These are phyloP conservation scores for Sextonia rubra DNA, from an alignment of 164 flowering plant genomes.

Conservation along the genomic window DNA sequence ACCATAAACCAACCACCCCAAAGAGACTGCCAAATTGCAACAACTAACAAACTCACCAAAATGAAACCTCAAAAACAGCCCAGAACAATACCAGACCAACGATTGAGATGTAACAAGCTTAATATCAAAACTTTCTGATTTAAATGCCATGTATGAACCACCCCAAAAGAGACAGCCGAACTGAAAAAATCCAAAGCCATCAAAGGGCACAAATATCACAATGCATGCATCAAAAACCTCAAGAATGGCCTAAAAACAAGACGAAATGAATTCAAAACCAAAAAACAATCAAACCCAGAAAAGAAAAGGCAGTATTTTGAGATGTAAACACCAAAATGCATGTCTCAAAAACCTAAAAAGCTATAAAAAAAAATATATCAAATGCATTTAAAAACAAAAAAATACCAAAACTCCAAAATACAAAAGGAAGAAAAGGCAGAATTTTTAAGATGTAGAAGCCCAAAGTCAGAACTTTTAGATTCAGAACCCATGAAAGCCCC, in stretches of 20 bases:
- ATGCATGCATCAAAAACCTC: not conserved
- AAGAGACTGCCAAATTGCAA: too few relatives aligned
- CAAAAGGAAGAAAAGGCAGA: not conserved
- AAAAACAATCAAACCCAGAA: slow-evolving; percentile 2
- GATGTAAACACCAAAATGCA: not conserved
- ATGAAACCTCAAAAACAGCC: too few relatives aligned
- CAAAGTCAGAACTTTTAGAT: not conserved
- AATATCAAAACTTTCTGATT: not conserved
- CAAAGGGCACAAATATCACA: not conserved
- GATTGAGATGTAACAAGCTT: too few relatives aligned
- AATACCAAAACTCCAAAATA: not conserved
- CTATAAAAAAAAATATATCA: not conserved
- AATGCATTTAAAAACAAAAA: not conserved
- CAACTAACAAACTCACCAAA: too few relatives aligned
- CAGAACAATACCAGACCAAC: too few relatives aligned
- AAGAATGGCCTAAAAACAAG: not conserved
- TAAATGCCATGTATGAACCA: not conserved
- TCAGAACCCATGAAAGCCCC: too few relatives aligned
- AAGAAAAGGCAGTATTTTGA: too few relatives aligned
- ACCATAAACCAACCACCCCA: too few relatives aligned
- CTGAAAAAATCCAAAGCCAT: not conserved
- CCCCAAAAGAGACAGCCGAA: not conserved
- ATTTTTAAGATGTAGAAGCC: too few relatives aligned
- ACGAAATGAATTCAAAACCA: not conserved
- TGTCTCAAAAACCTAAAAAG: not conserved